Evolutionary conservation across 805 yeast genomes (phyloP), one percentile per base, ranked within the genome.

Genomic region (Komagataella mondaviorum): DNA sequence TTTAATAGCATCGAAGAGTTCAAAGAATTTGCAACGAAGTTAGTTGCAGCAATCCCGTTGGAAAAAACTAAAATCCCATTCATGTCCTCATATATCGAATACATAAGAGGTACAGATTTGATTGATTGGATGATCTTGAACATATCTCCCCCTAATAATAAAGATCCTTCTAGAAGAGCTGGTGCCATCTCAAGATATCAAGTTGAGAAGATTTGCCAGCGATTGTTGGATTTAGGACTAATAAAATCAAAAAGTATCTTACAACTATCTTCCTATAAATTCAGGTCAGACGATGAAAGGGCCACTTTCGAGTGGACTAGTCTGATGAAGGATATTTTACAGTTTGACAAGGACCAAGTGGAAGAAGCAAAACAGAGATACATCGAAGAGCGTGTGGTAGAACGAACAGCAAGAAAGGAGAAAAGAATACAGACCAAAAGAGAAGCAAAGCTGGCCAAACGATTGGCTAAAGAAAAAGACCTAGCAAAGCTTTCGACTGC

Each of bases 241-340:
- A 50, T 57, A 20, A 56, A 51, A 44, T 30, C 39, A 8, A 30
- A 30, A 30, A 30, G 39, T 8, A 12, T 30, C 14, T 10, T 30
- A 30, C 39, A 30, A 1, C 48, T 49, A 2, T 49, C 51, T 23
- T 52, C 52, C 6, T 57, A 57, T 47, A 51, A 23, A 18, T 58
- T 57, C 46, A 51, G 53, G 12, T 53, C 55, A 30, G 60, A 59
- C 16, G 60, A 57, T 49, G 56, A 52, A 14, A 49, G 51, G 6
- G 24, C 49, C 7, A 52, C 49, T 44, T 39, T 51, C 43, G 54
- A 55, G 45, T 59, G 60, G 60, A 30, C 39, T 30, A 14, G 4
- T 4, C 8, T 30, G 14, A 30, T 30, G 39, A 30, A 30, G 39
- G 39, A 30, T 8, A 30, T 30, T 30, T 10, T 30, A 30, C 14